Percentiles rank a stretch among this genome's conserved stretches.
Evolutionary conservation across 2,329 filamentous ascomycete genomes (phyloP).

Genomic region (Parafenestella ontariensis): DNA sequence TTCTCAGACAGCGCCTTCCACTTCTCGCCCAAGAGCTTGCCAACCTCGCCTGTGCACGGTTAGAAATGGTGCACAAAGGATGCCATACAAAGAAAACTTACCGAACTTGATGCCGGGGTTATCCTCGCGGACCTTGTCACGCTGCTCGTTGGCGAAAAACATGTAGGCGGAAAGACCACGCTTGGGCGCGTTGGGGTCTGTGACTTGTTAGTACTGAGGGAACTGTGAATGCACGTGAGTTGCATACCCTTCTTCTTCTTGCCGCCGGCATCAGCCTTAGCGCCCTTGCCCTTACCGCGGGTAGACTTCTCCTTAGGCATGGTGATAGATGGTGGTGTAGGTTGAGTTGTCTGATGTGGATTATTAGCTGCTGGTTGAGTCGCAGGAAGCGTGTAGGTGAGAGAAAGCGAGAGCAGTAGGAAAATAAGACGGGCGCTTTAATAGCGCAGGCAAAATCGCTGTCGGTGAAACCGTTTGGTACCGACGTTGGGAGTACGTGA

Average conservation of each 20-base stretch:
- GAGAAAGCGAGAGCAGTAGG: slow-evolving; percentile 4
- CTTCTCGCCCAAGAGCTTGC: slow-evolving; percentile 96
- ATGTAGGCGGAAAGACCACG: slow-evolving; percentile 99
- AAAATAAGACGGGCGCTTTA: neutral
- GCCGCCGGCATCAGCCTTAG: slow-evolving; percentile 58
- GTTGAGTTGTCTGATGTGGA: slow-evolving; percentile 14
- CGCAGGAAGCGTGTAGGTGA: neutral
- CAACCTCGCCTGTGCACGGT: slow-evolving; percentile 77
- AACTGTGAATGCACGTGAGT: slow-evolving; percentile 16
- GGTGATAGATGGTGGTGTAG: slow-evolving; percentile 34
- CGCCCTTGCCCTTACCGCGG: slow-evolving; percentile 66
- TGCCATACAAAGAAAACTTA: slow-evolving; percentile 51
- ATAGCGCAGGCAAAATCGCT: neutral
- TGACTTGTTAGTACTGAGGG: slow-evolving; percentile 11
- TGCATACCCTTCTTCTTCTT: slow-evolving; percentile 75
- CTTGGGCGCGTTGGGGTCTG: slow-evolving; percentile 98
- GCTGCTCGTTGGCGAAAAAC: slow-evolving; percentile 99
- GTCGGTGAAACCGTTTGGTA: neutral
- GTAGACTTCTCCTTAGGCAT: slow-evolving; percentile 74
- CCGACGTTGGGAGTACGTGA: slow-evolving; percentile 11
- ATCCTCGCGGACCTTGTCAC: slow-evolving; percentile 96
- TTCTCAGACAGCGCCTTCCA: slow-evolving; percentile 97
- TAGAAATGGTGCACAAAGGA: slow-evolving; percentile 13
- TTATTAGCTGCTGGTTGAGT: slow-evolving; percentile 16
- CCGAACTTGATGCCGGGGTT: slow-evolving; percentile 98